Evolutionary conservation across 2,329 filamentous ascomycete species (phyloP), one percentile per base, ranked within the genome.

Genomic region (Trichothecium roseum): DNA sequence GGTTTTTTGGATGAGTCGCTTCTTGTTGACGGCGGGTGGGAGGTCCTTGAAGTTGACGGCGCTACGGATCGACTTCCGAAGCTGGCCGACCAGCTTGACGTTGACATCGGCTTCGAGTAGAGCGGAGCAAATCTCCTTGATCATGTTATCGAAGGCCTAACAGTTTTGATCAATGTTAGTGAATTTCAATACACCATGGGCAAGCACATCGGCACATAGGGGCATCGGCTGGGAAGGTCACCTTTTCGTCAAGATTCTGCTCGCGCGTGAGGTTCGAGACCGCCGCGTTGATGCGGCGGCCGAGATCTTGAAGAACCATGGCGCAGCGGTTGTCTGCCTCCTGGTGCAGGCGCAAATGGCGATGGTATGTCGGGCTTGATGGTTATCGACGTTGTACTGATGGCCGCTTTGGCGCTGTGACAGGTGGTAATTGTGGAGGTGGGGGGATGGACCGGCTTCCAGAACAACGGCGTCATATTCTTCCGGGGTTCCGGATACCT

Each of bases 301-400:
- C 91, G 40, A 98, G 77, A 74, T 98, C 91, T 78, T 94, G 88
- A 56, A 98, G 83, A 73, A 98, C 91, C 91, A 98, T 98, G 56
- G 53, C 42, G 40, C 38, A 37, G 30, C 20, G 20, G 10, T 6
- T 24, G 28, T 28, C 28, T 35, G 30, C 8, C 30, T 32, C 30
- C 12, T 13, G 14, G 13, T 18, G 14, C 30, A 8, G 20, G 20
- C 6, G 20, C 20, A 24, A 24, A 14, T 30, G 28, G 6, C n/a
- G 28, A 24, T 24, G 10, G 10, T 24, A n/a, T 24, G 20, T 24
- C 20, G 20, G 20, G 20, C 10, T 24, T 24, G 20, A 24, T 24
- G 20, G 20, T 24, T 6, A 10, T 24, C 20, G 20, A 24, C 20
- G 20, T 24, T 24, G 20, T 6, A 10, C n/a, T n/a, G 20, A 24